Evolutionary conservation across 2,329 filamentous ascomycete genomes (phyloP), one percentile per base, ranked within the genome.

Genomic region (Alternaria longipes): DNA sequence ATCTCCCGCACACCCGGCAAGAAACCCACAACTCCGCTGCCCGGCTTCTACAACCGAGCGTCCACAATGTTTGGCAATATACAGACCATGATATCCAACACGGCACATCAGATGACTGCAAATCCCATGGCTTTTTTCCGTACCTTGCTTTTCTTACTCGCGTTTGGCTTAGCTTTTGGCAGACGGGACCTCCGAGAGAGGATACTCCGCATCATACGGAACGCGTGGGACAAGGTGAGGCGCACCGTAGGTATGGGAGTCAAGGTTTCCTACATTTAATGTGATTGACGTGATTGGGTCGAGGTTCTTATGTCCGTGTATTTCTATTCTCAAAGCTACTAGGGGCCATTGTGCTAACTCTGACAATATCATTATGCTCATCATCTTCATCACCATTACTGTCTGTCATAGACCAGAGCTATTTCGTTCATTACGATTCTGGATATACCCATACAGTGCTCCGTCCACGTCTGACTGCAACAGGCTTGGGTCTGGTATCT

Each of bases 201-300:
- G 66, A 79, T 97, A 36, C 85, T 89, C 75, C 85, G 89, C 56
- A 82, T 93, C 38, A 74, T 96, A 44, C 86, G 86, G 40, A 83
- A 85, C 28, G 89, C 88, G 9, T 97, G 93, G 93, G 86, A 87
- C 56, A 97, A 97, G 81, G 82, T 97, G 41, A 89, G 87, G 76
- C 86, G 89, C 46, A 98, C 95, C 0, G 90, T 94, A 5, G 94
- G 94, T 2, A 98, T 98, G 94, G 95, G 94, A 2, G 91, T 96
- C 65, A 98, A 97, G 82, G 94, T 98, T 73, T 97, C 91, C 77
- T 98, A 98, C 81, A 96, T 99, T 62, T 98, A 71, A 74, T 66
- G 18, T 54, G 51, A 30, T 32, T 45, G 12, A 18, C 8, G 24
- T 34, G 40, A 32, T 20, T 42, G 51, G 38, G 26, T 44, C 9